Conservation (phyloP, 1,284 basidiomycete genomes). For the Cryptococcus sp. region DNA sequence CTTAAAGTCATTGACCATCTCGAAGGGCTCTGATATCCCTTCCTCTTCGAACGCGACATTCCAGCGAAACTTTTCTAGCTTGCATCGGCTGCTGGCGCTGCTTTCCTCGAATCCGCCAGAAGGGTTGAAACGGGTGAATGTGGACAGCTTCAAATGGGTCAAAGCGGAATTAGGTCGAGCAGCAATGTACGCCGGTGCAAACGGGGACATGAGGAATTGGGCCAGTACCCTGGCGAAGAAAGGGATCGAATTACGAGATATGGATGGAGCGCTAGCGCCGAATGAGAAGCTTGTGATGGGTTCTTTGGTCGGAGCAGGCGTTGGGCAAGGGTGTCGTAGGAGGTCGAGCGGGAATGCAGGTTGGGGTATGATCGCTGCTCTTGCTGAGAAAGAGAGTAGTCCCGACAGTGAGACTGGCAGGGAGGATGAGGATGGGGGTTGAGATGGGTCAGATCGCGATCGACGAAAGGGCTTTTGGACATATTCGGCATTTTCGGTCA, state of each 20-base stretch:
- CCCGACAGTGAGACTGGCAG: constrained; percentile 6
- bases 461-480: too few relatives aligned
- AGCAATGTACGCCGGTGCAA: constrained; percentile 42
- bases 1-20: constrained; percentile 68
- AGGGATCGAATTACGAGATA: constrained; percentile 41
- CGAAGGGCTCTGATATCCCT: constrained; percentile 46
- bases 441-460: neutral
- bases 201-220: constrained; percentile 44
- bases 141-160: constrained; percentile 49
- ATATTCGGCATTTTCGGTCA: too few relatives aligned
- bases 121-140: constrained; percentile 21
- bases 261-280: constrained; percentile 35
- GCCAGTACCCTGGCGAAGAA: constrained; percentile 22
- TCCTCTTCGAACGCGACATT: neutral
- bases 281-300: neutral
- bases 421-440: constrained; percentile 26
- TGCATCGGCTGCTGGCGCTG: neutral
- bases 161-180: constrained; percentile 33
- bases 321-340: constrained; percentile 5
- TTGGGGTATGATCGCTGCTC: neutral
- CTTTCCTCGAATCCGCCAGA: constrained; percentile 4
- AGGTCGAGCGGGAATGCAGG: neutral
- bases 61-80: neutral
- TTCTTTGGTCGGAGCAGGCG: neutral
- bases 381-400: neutral